Evolutionary conservation across 139 green algal genomes (phyloP).

Genomic region (Pleodorina starrii): DNA sequence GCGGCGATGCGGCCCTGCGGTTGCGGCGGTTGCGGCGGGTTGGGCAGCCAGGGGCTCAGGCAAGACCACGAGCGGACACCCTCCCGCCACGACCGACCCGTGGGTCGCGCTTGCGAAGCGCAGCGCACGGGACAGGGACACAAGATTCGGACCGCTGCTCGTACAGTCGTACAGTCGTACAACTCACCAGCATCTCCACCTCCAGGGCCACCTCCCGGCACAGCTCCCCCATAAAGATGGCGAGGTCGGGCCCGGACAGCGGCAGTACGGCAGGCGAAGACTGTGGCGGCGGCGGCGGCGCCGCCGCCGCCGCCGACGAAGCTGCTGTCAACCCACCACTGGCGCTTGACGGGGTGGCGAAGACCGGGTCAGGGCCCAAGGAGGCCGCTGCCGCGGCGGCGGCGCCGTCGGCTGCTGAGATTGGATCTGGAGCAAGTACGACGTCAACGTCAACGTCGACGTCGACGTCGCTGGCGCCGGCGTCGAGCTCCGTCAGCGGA

Average conservation of each 20-base stretch:
- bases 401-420: background rate
- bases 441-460: background rate
- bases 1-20: background rate
- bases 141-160: no score
- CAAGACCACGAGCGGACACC: no score
- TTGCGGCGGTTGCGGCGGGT: no score
- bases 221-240: slow-evolving; percentile 27
- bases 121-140: no score
- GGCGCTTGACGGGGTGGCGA: background rate
- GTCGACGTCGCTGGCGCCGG: no score
- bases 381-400: background rate
- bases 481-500: no score
- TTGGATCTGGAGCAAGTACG: background rate
- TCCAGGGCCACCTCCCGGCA: background rate
- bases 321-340: background rate
- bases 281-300: no score
- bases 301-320: background rate
- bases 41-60: no score
- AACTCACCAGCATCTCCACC: slow-evolving; percentile 42
- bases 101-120: no score
- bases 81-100: no score
- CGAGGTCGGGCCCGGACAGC: slow-evolving; percentile 3
- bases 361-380: background rate
- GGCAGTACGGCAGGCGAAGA: background rate
- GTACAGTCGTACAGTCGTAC: no score